Evolutionary conservation across 1,284 basidiomycete species (phyloP).

Genomic region (Trametes hirsuta): DNA sequence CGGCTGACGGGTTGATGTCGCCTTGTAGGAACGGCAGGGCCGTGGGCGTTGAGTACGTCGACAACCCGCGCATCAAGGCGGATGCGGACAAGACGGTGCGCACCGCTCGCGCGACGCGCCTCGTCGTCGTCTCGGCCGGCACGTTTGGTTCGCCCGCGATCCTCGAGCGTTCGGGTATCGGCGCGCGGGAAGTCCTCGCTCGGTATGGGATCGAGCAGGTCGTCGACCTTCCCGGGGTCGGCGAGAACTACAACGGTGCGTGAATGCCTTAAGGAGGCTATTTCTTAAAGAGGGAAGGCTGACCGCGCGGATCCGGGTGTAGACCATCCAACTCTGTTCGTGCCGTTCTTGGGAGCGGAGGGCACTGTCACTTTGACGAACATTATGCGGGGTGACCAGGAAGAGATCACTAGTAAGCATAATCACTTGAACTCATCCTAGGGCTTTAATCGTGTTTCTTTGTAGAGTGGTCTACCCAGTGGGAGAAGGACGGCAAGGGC

Average conservation of each 20-base stretch:
- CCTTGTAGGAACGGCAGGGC: slow-evolving; percentile 49
- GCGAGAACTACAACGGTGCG: slow-evolving; percentile 57
- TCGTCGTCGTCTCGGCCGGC: slow-evolving; percentile 53
- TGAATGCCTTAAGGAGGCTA: slow-evolving; percentile 24
- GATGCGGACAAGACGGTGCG: slow-evolving; percentile 19
- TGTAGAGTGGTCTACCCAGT: slow-evolving; percentile 42
- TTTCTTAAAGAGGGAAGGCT: too few relatives aligned
- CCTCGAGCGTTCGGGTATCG: slow-evolving; percentile 39
- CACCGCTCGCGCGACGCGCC: slow-evolving; percentile 41
- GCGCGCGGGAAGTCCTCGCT: slow-evolving; percentile 40
- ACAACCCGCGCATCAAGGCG: slow-evolving; percentile 34
- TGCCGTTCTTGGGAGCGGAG: slow-evolving; percentile 40
- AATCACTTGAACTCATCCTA: too few relatives aligned
- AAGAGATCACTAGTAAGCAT: slow-evolving; percentile 35
- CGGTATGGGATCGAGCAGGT: slow-evolving; percentile 42
- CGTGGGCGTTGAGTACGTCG: slow-evolving; percentile 56
- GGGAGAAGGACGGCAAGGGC: slow-evolving; percentile 46
- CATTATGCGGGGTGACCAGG: slow-evolving; percentile 41
- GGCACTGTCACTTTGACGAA: slow-evolving; percentile 48
- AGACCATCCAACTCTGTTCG: slow-evolving; percentile 48
- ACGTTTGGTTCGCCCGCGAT: slow-evolving; percentile 32
- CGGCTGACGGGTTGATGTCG: not conserved
- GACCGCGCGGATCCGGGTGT: not conserved
- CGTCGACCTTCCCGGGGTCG: slow-evolving; percentile 60
- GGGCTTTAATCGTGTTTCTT: not conserved